A percentile compares a stretch with the other conserved stretches of the same genome.
These are phyloP conservation scores for Carallia pectinifolia DNA, from an alignment of 345 rosid species.

Conservation along the genomic window DNA sequence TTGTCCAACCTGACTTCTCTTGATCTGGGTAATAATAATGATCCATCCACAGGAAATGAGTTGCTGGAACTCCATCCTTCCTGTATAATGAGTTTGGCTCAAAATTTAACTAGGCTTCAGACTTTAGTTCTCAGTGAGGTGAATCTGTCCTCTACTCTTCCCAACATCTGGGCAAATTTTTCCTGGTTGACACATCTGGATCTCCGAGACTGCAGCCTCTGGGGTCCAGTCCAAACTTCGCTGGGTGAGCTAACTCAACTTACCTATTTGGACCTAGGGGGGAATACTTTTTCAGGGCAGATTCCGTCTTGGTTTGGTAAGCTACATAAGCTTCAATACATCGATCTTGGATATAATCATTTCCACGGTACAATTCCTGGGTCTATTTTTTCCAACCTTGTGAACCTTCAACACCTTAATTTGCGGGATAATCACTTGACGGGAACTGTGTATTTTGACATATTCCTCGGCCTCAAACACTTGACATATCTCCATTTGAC, in stretches of 20 bases:
- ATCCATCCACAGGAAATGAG: not conserved
- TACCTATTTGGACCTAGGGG: too few species aligned
- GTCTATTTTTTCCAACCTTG: too few species aligned
- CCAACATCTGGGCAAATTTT: not conserved
- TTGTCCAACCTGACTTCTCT: constrained; percentile 8
- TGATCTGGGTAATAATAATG: not conserved
- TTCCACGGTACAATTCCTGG: too few species aligned
- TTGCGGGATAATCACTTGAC: constrained; percentile 9
- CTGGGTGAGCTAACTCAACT: too few species aligned
- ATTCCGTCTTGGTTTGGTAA: too few species aligned
- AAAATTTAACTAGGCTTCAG: not conserved
- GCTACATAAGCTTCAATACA: too few species aligned
- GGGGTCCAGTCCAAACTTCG: too few species aligned
- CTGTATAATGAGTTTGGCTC: not conserved
- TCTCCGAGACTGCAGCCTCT: not conserved
- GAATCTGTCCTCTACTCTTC: not conserved
- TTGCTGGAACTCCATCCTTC: not conserved
- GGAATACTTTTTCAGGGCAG: too few species aligned
- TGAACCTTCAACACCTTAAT: too few species aligned
- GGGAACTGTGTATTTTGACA: constrained; percentile 8
- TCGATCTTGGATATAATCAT: too few species aligned
- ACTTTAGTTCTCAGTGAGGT: not conserved
- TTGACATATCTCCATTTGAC: not conserved
- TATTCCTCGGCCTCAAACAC: not conserved
- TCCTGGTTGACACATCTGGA: not conserved